Evolutionary conservation across 352 stramenopile genomes (phyloP), one percentile per base, ranked within the genome.

Genomic region (Phytophthora citrophthora): DNA sequence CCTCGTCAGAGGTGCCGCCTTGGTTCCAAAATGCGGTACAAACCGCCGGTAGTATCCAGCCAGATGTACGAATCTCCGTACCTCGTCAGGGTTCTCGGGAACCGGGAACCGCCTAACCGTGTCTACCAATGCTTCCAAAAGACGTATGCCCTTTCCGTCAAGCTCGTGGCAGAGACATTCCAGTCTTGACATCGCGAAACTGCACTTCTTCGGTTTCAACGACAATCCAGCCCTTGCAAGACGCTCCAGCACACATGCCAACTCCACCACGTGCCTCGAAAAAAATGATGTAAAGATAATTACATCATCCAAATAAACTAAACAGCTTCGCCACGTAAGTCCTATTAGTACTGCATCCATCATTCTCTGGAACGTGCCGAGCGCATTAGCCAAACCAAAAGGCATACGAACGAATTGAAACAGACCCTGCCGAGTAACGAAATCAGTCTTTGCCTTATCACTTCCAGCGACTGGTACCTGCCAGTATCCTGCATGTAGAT

Each of bases 11-110:
- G 67, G 58, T 4, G 43, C 32, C 5, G 51, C 38, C 16, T 49
- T 60, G 0, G n/a, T 36, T 1, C 53, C 68, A 15, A 77, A 80
- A 1, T 47, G 12, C 1, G 54, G 8, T 0, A 75, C 41, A 32
- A 78, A 75, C 1, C 61, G 27, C 3, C 70, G 26, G n/a, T 75
- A 78, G n/a, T 74, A 78, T 0, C 61, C 66, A 0, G 61, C 62
- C 9, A 78, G 10, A 20, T 74, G 59, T 1, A 76, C 63, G 27
- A 76, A 74, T 11, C 63, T 13, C 24, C 48, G 51, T 1, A 77
- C 38, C 18, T 41, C 57, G 0, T 16, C 31, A 0, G 2, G 18
- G 18, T 74, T 49, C 23, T 12, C 58, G 0, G 67, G 71, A 3
- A 20, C 34, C 2, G 59, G 50, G 23, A 41, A 68, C 6, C 61